Conservation (phyloP, 148 eudicot species). For the Amaranthus cruentus region DNA sequence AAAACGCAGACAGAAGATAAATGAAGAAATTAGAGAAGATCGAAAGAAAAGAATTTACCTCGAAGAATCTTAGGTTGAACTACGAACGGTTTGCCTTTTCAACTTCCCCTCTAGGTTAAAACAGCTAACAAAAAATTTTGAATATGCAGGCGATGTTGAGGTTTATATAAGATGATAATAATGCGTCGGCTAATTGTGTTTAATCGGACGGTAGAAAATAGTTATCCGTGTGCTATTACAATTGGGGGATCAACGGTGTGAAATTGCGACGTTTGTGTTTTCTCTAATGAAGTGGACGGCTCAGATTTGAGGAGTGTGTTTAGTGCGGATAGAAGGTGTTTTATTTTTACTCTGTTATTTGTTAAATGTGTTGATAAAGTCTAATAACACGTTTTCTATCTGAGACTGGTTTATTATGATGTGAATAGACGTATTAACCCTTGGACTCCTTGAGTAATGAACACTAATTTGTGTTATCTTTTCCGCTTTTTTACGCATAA, state of each 20-base stretch:
- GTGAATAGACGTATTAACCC: background rate
- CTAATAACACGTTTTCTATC: background rate
- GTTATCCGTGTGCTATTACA: conserved; percentile 35
- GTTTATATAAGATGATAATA: conserved; percentile 21
- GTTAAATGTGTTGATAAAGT: conserved; percentile 16
- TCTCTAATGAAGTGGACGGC: conserved; percentile 32
- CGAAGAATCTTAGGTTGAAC: background rate
- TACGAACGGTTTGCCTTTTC: background rate
- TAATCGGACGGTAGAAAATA: conserved; percentile 33
- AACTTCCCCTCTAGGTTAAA: background rate
- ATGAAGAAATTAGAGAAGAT: background rate
- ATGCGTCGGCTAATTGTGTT: background rate
- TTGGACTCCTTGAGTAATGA: background rate
- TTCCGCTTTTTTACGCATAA: too few species aligned
- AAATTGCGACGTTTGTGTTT: conserved; percentile 34
- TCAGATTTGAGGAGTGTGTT: conserved; percentile 20
- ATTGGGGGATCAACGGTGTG: conserved; percentile 33
- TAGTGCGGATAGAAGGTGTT: conserved; percentile 32
- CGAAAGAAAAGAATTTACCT: conserved; percentile 5
- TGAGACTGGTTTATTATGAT: background rate
- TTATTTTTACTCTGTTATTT: background rate
- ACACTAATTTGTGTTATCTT: background rate
- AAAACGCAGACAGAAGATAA: background rate
- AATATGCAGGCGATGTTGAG: background rate
- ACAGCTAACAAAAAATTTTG: conserved; percentile 13